Evolutionary conservation across 208 protist species (phyloP), one percentile per base, ranked within the genome.

Genomic region (Leishmania tropica): DNA sequence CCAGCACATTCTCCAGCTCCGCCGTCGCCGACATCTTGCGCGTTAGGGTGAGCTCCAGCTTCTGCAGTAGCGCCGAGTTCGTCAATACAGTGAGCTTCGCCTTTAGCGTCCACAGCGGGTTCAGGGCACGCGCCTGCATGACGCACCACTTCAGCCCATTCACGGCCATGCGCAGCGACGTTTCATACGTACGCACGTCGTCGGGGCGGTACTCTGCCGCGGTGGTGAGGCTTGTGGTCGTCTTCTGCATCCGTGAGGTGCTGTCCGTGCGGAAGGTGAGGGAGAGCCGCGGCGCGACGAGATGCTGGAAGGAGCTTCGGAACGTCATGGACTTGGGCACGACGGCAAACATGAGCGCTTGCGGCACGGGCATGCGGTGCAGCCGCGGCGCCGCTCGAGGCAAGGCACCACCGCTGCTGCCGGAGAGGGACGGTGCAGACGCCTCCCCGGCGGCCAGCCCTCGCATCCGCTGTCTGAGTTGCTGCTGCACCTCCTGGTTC

Each of bases 261-360:
- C 85, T 78, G 70, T 89, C 85, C 37, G 88, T 89, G 76, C 81
- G 82, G 76, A 96, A 83, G 37, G 86, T 77, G 45, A 91, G 8
- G 45, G 54, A 77, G 48, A 89, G 75, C 17, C 75, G 85, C 5
- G 87, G 90, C 17, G 85, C 89, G 31, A 94, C 31, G 64, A 83
- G 73, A 77, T 96, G 93, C 31, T 90, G 79, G 76, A 96, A 94
- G 60, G 83, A 88, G 82, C 94, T 88, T 21, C 83, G 85, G 54
- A 91, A 88, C 60, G 65, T 76, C 54, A 95, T 76, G 37, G 72
- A 84, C 68, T 88, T 87, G 62, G 93, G 93, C 15, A 94, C 81
- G 1, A 72, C 71, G 8, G 87, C 75, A 31, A 89, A 28, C 40
- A 88, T n/a, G 56, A 96, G 24, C 42, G 88, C 87, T 53, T 85